These are phyloP conservation scores for Chamaecyparis obtusa DNA, from an alignment of 75 land plant genomes.

Conservation along the genomic window DNA sequence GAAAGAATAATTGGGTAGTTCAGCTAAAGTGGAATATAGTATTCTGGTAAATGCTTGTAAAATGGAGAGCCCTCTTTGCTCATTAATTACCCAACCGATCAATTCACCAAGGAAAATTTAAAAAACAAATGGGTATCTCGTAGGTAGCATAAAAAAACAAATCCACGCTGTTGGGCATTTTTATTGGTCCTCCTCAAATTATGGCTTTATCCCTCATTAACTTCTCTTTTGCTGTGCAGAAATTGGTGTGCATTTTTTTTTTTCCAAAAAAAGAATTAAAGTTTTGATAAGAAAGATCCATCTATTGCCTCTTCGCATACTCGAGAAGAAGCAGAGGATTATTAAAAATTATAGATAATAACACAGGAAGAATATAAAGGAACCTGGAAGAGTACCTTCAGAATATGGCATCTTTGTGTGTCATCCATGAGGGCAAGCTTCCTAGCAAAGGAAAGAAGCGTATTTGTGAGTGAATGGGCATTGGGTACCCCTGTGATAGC, in stretches of 20 bases:
- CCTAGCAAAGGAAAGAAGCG: conserved; percentile 68
- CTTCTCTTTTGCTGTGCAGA: no score
- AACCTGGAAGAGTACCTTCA: conserved; percentile 48
- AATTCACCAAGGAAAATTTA: background rate
- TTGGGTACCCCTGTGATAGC: conserved; percentile 49
- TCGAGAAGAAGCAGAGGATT: background rate
- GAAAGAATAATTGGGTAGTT: background rate
- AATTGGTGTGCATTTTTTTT: background rate
- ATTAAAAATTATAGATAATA: background rate
- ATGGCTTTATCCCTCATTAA: background rate
- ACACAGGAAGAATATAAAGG: background rate
- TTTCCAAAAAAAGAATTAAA: background rate
- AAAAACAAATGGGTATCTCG: background rate
- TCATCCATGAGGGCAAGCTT: conserved; percentile 65
- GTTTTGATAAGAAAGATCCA: background rate
- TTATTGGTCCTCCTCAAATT: background rate
- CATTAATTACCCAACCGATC: background rate
- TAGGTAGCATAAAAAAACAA: background rate
- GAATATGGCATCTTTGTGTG: conserved; percentile 36
- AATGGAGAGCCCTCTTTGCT: background rate
- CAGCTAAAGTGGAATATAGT: background rate
- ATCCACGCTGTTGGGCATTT: background rate
- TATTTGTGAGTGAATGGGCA: conserved; percentile 24
- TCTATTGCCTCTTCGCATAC: background rate
- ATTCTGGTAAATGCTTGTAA: background rate